phyloP scores from a whole-genome alignment of 2,329 filamentous ascomycete genomes.

The Aotearoamyces nothofagi region DNA sequence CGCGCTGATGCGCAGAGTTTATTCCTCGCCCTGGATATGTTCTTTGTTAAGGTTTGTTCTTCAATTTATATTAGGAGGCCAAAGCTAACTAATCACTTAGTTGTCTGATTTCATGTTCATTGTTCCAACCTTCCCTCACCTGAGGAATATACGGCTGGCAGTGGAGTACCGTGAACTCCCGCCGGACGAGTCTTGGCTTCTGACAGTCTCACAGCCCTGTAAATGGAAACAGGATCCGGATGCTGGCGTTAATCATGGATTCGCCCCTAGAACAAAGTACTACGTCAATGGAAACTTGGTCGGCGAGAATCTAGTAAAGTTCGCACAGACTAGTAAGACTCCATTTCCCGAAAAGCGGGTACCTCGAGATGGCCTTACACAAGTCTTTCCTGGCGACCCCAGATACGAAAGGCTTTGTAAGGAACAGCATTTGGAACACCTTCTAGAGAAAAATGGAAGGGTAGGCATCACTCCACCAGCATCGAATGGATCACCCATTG shows the following conservation, averaged over 20 bases:
- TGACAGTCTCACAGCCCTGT: slow-evolving; percentile 4
- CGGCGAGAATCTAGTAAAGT: slow-evolving; percentile 32
- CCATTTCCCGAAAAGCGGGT: slow-evolving; percentile 39
- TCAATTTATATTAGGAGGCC: no score
- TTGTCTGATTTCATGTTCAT: slow-evolving; percentile 46
- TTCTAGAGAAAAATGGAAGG: no score
- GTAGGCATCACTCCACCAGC: no score
- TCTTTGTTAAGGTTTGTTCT: slow-evolving; percentile 47
- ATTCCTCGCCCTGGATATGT: slow-evolving; percentile 42
- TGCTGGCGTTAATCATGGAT: slow-evolving; percentile 31
- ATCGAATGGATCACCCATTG: no score
- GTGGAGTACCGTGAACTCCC: slow-evolving; percentile 40
- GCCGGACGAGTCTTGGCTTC: slow-evolving; percentile 5
- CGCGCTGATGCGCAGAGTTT: slow-evolving; percentile 5
- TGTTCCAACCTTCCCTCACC: slow-evolving; percentile 40
- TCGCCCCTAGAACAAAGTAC: slow-evolving; percentile 40
- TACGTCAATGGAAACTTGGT: slow-evolving; percentile 40
- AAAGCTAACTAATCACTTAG: no score
- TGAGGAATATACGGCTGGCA: slow-evolving; percentile 36
- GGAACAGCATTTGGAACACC: slow-evolving; percentile 40
- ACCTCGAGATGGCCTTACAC: slow-evolving; percentile 34
- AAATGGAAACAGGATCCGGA: slow-evolving; percentile 48
- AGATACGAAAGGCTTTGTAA: slow-evolving; percentile 38
- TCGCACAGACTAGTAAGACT: slow-evolving; percentile 31
- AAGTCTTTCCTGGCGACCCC: slow-evolving; percentile 38